Evolutionary conservation across 306 rosid genomes (phyloP).

Genomic region (Castanea sativa): DNA sequence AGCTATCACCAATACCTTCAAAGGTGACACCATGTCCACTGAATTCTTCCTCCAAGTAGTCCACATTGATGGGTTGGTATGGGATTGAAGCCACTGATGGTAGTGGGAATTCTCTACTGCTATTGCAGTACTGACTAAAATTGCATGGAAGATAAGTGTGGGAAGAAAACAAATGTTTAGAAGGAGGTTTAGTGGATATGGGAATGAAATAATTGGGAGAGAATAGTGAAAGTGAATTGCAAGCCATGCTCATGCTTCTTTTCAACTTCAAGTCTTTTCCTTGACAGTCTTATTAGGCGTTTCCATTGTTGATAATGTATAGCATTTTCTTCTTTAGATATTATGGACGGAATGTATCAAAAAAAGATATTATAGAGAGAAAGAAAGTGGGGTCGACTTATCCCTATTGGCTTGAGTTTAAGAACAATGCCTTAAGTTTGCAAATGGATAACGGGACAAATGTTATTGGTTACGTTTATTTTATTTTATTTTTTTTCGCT

Average conservation of each 20-base stretch:
- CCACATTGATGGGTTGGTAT: slow-evolving; percentile 59
- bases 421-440: neutral
- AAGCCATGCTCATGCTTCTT: slow-evolving; percentile 36
- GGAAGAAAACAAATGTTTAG: slow-evolving; percentile 21
- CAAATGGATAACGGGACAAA: neutral
- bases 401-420: neutral
- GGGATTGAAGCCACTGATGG: slow-evolving; percentile 65
- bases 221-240: slow-evolving; percentile 32
- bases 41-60: slow-evolving; percentile 69
- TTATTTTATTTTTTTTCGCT: neutral
- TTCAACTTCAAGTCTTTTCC: neutral
- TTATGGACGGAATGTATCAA: neutral
- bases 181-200: slow-evolving; percentile 4
- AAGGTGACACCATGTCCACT: slow-evolving; percentile 84
- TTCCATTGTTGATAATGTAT: neutral
- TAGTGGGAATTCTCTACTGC: slow-evolving; percentile 38
- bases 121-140: slow-evolving; percentile 5
- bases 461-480: neutral
- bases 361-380: too few species aligned
- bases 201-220: slow-evolving; percentile 30
- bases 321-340: neutral
- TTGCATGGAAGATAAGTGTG: slow-evolving; percentile 6
- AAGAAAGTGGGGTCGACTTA: neutral
- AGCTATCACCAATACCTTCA: slow-evolving; percentile 58
- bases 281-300: neutral